Evolutionary conservation across 2,329 filamentous ascomycete species (phyloP), one percentile per base, ranked within the genome.

Genomic region (Penicillium sp.): DNA sequence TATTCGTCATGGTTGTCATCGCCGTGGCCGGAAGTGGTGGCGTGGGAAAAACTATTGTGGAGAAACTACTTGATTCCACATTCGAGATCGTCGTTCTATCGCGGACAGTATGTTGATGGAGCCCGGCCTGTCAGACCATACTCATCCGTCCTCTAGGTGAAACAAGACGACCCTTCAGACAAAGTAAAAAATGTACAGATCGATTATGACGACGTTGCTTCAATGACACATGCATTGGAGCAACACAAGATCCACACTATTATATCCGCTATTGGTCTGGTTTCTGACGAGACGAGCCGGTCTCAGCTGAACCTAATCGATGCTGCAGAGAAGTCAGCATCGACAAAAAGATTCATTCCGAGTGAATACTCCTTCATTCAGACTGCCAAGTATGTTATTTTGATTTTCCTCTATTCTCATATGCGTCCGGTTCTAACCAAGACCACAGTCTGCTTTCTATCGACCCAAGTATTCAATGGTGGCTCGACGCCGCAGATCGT

Each of bases 1-100:
- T 21, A 27, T 45, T 18, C 29, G 54, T 4, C 9, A 78, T 78
- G 76, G 61, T 68, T 13, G 63, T 73, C 18, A 67, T 81, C 38
- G 79, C 76, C 46, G 72, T 81, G 14, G 75, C 76, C 5, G 79
- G 79, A 13, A 76, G 74, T 1, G 78, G 78, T 22, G 68, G 67
- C n/a, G 65, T 81, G 1, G 79, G 79, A 11, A 72, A 71, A 16
- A 73, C 77, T 1, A 69, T 82, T 29, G 74, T 81, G 18, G 78
- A 81, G 16, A 74, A 68, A 21, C 57, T 81, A 24, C 14, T 58
- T 58, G 8, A 64, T 57, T 16, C 68, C 50, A 42, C 73, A 40
- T 70, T 76, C 50, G 54, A 76, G 10, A 67, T 79, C 10, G 64
- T 76, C 42, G 67, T 80, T 4, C 58, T 81, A 4, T 67, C 73